phyloP scores from a whole-genome alignment of 371 early-diverging fungal genomes.

The Mortierella sp. region DNA sequence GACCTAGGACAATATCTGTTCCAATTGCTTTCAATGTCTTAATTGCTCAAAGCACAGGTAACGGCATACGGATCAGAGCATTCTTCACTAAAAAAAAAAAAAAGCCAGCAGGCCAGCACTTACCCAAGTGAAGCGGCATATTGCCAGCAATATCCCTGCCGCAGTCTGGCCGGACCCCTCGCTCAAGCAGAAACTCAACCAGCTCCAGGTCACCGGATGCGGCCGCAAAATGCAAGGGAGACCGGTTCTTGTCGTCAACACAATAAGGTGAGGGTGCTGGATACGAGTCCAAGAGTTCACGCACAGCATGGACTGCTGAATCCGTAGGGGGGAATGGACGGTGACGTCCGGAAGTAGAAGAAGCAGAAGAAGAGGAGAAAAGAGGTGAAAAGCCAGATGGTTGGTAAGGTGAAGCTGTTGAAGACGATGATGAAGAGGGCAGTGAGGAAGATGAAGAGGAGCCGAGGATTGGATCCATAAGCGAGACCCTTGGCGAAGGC shows the following conservation, averaged over 20 bases:
- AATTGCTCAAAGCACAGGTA: too few species aligned
- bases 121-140: slow-evolving; percentile 51
- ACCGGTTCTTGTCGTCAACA: slow-evolving; percentile 50
- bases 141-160: slow-evolving; percentile 52
- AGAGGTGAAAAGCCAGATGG: slow-evolving; percentile 19
- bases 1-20: too few species aligned
- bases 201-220: slow-evolving; percentile 48
- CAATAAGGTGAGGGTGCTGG: slow-evolving; percentile 50
- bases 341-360: not conserved
- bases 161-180: slow-evolving; percentile 50
- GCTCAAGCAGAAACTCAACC: slow-evolving; percentile 46
- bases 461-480: slow-evolving; percentile 13
- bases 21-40: too few species aligned
- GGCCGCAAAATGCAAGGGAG: slow-evolving; percentile 50
- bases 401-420: slow-evolving; percentile 20
- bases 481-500: not conserved
- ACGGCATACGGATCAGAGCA: too few species aligned
- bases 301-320: slow-evolving; percentile 49
- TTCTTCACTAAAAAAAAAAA: too few species aligned
- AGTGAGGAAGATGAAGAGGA: slow-evolving; percentile 4
- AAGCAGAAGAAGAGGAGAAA: slow-evolving; percentile 14
- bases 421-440: not conserved
- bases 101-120: not conserved
- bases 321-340: not conserved
- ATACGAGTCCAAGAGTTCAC: slow-evolving; percentile 47